A percentile compares a stretch with the other conserved stretches of the same genome.
phyloP scores from a whole-genome alignment of 257 asterid genomes.

The Ballota nigra region DNA sequence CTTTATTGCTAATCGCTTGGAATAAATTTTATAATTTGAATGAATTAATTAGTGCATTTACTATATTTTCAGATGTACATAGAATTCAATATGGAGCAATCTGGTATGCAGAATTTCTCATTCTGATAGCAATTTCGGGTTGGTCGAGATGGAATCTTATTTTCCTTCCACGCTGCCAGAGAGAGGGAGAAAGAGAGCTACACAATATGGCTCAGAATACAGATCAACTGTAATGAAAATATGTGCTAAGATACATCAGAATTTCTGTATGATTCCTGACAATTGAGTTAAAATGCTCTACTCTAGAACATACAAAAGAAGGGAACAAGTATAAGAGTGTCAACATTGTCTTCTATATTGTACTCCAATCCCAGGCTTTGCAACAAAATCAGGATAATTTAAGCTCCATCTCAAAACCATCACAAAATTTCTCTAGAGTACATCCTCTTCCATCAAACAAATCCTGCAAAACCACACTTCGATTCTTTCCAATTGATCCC shows the following conservation, averaged over 20 bases:
- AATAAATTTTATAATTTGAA: too few relatives aligned
- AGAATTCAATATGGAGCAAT: too few relatives aligned
- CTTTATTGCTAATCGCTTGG: too few relatives aligned
- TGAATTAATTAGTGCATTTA: too few relatives aligned
- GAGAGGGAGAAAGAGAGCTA: too few relatives aligned
- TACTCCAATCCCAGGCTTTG: slow-evolving; percentile 12
- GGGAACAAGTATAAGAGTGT: not conserved
- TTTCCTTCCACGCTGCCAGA: too few relatives aligned
- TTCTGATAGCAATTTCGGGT: too few relatives aligned
- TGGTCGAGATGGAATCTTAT: too few relatives aligned
- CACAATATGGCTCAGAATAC: not conserved
- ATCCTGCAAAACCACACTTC: not conserved
- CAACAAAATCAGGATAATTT: slow-evolving; percentile 32
- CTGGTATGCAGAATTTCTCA: too few relatives aligned
- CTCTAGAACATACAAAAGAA: not conserved
- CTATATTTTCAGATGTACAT: too few relatives aligned
- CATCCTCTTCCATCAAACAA: slow-evolving; percentile 2
- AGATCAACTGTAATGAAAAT: slow-evolving; percentile 4
- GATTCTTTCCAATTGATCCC: slow-evolving; percentile 11
- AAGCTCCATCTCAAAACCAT: slow-evolving; percentile 15
- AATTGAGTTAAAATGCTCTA: not conserved
- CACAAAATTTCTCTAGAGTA: not conserved
- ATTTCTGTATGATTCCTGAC: slow-evolving; percentile 8
- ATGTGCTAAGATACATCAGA: slow-evolving; percentile 10
- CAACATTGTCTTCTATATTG: slow-evolving; percentile 20